Evolutionary conservation across 2,329 filamentous ascomycete genomes (phyloP).

Genomic region (Cryphonectria parasitica): DNA sequence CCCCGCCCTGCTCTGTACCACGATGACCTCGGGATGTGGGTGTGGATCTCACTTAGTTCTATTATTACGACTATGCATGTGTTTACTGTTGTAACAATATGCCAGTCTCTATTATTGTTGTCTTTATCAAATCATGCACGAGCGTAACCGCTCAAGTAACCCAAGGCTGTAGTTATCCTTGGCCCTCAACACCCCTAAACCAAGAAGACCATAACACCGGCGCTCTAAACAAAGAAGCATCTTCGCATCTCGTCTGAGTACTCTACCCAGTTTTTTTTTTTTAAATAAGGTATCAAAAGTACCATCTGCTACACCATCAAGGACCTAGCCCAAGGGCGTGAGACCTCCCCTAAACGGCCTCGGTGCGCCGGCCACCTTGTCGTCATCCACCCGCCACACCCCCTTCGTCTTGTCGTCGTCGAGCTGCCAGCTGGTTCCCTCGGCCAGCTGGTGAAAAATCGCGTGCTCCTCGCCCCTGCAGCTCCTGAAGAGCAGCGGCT

Average conservation of each 20-base stretch:
- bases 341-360: constrained; percentile 40
- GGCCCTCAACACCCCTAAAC: not conserved
- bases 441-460: constrained; percentile 39
- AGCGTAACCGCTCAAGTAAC: not conserved
- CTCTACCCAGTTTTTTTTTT: no score
- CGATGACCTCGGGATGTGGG: not conserved
- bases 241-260: not conserved
- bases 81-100: not conserved
- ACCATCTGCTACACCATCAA: no score
- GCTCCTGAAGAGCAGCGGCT: constrained; percentile 44
- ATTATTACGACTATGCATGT: not conserved
- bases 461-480: constrained; percentile 35
- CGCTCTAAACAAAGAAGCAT: constrained; percentile 28
- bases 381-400: constrained; percentile 43
- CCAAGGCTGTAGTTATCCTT: not conserved
- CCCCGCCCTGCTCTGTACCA: not conserved
- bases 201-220: constrained; percentile 28
- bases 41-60: not conserved
- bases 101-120: not conserved
- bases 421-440: constrained; percentile 38
- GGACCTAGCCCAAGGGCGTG: constrained; percentile 38
- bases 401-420: constrained; percentile 43
- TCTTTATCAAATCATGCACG: not conserved
- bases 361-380: constrained; percentile 32
- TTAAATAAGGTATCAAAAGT: not conserved